Conservation (phyloP, 352 stramenopile genomes). For the Pythium brachiatum region DNA sequence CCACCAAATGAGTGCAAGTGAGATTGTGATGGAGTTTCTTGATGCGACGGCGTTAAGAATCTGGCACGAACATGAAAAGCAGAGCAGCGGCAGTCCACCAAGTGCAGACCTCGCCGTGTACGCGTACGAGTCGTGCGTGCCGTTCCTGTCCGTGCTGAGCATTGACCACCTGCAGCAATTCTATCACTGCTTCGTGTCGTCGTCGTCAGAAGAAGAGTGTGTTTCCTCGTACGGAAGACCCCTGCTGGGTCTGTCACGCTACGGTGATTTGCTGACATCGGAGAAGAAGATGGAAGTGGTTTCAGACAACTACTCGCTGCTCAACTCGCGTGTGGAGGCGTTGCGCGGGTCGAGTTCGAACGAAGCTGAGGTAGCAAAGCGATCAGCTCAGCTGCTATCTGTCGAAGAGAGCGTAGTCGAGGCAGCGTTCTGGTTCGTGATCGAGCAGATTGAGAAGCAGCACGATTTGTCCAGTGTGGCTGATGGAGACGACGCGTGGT, state of each 20-base stretch:
- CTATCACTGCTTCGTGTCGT: slow-evolving; percentile 39
- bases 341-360: slow-evolving; percentile 27
- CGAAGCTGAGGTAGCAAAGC: slow-evolving; percentile 19
- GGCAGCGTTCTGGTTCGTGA: slow-evolving; percentile 23
- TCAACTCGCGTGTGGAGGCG: slow-evolving; percentile 45
- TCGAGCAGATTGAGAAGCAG: slow-evolving; percentile 8
- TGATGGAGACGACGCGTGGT: not conserved
- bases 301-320: slow-evolving; percentile 38
- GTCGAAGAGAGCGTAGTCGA: slow-evolving; percentile 21
- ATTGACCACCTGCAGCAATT: slow-evolving; percentile 73
- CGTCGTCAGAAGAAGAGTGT: slow-evolving; percentile 14
- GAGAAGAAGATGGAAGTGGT: slow-evolving; percentile 56
- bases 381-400: not conserved
- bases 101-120: slow-evolving; percentile 48
- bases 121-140: slow-evolving; percentile 67
- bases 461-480: not conserved
- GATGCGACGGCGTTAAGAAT: slow-evolving; percentile 43
- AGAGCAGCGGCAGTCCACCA: slow-evolving; percentile 6
- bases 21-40: slow-evolving; percentile 70
- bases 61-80: slow-evolving; percentile 38
- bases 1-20: slow-evolving; percentile 50
- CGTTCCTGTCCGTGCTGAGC: slow-evolving; percentile 59
- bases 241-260: slow-evolving; percentile 33
- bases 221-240: slow-evolving; percentile 41
- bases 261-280: slow-evolving; percentile 35